phyloP scores from a whole-genome alignment of 805 yeast genomes.

The Kodamaea sagamina region DNA sequence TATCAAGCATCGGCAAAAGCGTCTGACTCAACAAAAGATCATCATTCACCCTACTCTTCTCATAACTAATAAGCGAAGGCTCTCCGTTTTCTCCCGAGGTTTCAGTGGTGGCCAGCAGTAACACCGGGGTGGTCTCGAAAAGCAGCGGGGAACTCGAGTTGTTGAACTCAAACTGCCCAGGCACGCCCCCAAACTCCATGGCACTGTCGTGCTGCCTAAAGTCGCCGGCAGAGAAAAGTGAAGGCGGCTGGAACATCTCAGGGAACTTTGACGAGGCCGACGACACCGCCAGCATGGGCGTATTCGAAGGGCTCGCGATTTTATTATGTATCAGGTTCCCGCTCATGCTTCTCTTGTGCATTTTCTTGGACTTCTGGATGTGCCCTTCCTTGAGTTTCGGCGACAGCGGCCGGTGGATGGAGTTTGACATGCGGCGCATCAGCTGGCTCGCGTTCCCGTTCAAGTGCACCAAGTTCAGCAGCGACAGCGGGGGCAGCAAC shows the following conservation, averaged over 20 bases:
- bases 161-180: constrained; percentile 1
- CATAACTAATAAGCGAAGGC: background rate
- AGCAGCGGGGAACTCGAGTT: constrained; percentile 6
- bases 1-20: constrained; percentile 6
- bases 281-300: no score
- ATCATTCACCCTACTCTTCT: constrained; percentile 1
- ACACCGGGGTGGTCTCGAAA: constrained; percentile 1
- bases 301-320: no score
- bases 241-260: constrained; percentile 1
- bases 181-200: constrained; percentile 3
- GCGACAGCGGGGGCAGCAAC: constrained; percentile 4
- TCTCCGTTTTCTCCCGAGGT: background rate
- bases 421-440: constrained; percentile 6
- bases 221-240: background rate
- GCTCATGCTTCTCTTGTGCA: background rate
- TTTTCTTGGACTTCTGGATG: constrained; percentile 7
- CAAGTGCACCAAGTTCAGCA: constrained; percentile 1
- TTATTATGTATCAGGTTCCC: no score
- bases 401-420: constrained; percentile 1
- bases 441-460: constrained; percentile 7
- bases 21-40: constrained; percentile 4
- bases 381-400: constrained; percentile 12
- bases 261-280: background rate
- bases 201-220: background rate
- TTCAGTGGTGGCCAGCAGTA: constrained; percentile 4